A percentile compares a stretch with the other conserved stretches of the same genome.
Evolutionary conservation across 176 grass and related monocot genomes (phyloP).

Genomic region (Musa itinerans): DNA sequence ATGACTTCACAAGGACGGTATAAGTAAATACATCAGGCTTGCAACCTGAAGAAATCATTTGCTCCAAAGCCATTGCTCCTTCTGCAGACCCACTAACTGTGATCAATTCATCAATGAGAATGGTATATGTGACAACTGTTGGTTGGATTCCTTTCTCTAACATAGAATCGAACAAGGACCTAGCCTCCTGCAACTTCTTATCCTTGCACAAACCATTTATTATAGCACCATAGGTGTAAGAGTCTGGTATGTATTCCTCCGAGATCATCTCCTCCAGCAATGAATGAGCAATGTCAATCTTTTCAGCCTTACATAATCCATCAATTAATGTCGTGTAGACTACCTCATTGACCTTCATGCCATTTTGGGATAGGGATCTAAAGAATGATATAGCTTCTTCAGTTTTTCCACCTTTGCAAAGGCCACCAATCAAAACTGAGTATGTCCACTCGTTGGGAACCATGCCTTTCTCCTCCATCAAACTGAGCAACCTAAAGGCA

Average conservation of each 20-base stretch:
- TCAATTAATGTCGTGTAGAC: conserved; percentile 56
- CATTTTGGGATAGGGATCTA: conserved; percentile 42
- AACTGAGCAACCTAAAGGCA: conserved; percentile 56
- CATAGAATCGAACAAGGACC: conserved; percentile 52
- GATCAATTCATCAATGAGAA: conserved; percentile 59
- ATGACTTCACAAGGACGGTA: conserved; percentile 58
- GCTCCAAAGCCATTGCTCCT: conserved; percentile 43
- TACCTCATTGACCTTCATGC: conserved; percentile 44
- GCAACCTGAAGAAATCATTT: conserved; percentile 48
- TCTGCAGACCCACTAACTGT: conserved; percentile 38
- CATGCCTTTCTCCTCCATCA: conserved; percentile 46
- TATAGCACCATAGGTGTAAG: conserved; percentile 49
- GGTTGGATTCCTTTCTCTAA: conserved; percentile 48
- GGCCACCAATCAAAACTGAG: conserved; percentile 59
- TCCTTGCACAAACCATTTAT: conserved; percentile 75
- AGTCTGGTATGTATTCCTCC: conserved; percentile 40
- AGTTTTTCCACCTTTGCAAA: conserved; percentile 56
- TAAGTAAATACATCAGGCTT: conserved; percentile 61
- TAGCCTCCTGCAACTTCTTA: conserved; percentile 49
- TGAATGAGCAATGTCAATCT: conserved; percentile 29
- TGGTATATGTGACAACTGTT: conserved; percentile 53
- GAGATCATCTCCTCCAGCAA: conserved; percentile 50
- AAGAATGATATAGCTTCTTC: conserved; percentile 54
- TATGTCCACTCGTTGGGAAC: conserved; percentile 77
- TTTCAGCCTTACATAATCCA: conserved; percentile 60